Base-by-base conservation (phyloP, 2,329 filamentous ascomycete genomes). In the Aspergillus hortae region DNA sequence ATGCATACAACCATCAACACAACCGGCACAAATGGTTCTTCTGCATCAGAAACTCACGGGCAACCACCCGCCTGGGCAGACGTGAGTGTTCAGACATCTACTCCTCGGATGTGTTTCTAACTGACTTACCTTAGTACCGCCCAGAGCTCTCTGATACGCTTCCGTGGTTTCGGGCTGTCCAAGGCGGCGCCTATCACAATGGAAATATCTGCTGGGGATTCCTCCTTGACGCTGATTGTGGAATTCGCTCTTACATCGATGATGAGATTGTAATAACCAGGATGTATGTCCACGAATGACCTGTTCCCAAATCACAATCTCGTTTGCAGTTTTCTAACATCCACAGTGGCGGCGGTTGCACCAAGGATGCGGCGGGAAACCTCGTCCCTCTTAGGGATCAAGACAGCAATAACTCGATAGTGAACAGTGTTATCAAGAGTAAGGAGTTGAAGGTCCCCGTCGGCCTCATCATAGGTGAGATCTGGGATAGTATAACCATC, bases 141-240 rank as follows among this genome's bases (percentile, higher is more conserved):
- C 80, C 84, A 52, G 79, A 80, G 12, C 69, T 90, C 0, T 87
- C 82, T 57, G 84, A 89, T 60, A 77, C 84, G 0, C 62, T 89
- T 1, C 76, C 79, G 0, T 87, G 84, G 67, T 89, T 82, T 66
- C 80, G 77, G 12, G 71, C 80, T 1, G 82, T 83, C 35, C 82
- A 90, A 58, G 76, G 81, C 1, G 83, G 82, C 4, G 73, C 78
- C 4, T 84, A 90, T 49, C 73, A 74, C 0, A 72, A 68, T 0
- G 68, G 77, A 2, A 70, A 74, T 0, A 65, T 81, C n/a, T 77
- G 77, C 2, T 73, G 74, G 41, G 83, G 81, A 0, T 80, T 87
- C 52, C 73, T 89, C 21, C 74, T 86, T 17, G 83, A 88, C 59
- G 75, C 73, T 0, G 76, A 80, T 43, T 70, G 72, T 9, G 80